Percentiles rank a stretch among this genome's conserved stretches.
Conservation (phyloP, 805 yeast genomes). For the Yarrowia porcina region DNA sequence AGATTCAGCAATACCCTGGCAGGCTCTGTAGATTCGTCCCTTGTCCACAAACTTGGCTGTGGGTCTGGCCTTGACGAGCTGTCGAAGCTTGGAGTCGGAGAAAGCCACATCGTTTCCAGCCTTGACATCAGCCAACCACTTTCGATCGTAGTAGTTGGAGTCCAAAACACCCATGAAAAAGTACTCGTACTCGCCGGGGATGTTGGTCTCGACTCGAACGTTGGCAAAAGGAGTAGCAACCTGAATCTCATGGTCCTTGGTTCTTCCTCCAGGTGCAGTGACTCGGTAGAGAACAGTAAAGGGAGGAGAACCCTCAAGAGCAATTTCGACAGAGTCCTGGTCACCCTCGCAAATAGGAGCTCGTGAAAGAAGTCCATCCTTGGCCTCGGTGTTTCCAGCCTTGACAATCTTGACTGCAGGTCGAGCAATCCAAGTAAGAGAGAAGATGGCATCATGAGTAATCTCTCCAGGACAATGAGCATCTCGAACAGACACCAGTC, state of each 20-base stretch:
- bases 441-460: slow-evolving; percentile 39
- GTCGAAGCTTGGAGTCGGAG: slow-evolving; percentile 34
- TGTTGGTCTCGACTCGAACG: slow-evolving; percentile 43
- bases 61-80: slow-evolving; percentile 63
- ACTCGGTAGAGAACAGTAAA: slow-evolving; percentile 63
- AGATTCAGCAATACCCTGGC: slow-evolving; percentile 41
- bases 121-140: slow-evolving; percentile 35
- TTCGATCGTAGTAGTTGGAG: slow-evolving; percentile 50
- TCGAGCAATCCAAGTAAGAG: slow-evolving; percentile 45
- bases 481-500: slow-evolving; percentile 47
- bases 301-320: slow-evolving; percentile 48
- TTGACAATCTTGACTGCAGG: slow-evolving; percentile 46
- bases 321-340: slow-evolving; percentile 50
- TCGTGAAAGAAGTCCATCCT: slow-evolving; percentile 24
- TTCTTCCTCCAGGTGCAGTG: slow-evolving; percentile 28
- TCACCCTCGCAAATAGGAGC: slow-evolving; percentile 47
- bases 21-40: slow-evolving; percentile 51
- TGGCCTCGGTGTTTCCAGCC: slow-evolving; percentile 39
- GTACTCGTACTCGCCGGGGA: slow-evolving; percentile 61
- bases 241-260: slow-evolving; percentile 39
- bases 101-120: slow-evolving; percentile 27
- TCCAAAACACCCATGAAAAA: slow-evolving; percentile 63
- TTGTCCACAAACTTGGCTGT: slow-evolving; percentile 48
- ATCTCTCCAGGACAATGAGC: slow-evolving; percentile 52
- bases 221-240: slow-evolving; percentile 53